These are phyloP conservation scores for Sclerotinia subarctica DNA, from an alignment of 2,329 filamentous ascomycete species.

Conservation along the genomic window DNA sequence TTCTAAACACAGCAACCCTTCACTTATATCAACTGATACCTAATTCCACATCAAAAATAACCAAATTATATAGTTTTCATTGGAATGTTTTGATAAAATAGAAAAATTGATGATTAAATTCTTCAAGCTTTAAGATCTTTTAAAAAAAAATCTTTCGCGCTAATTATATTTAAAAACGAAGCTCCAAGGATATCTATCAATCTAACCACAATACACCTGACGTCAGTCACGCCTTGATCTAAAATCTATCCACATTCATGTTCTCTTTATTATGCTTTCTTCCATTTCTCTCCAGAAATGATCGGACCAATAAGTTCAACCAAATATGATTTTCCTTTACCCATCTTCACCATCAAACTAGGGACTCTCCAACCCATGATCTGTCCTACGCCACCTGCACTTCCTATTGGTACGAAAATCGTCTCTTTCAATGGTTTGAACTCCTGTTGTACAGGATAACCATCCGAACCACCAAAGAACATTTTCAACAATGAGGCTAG, in stretches of 20 bases:
- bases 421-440: constrained; percentile 39
- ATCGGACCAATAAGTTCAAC: constrained; percentile 6
- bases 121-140: no score
- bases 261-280: not conserved
- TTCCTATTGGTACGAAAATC: constrained; percentile 42
- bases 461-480: constrained; percentile 9
- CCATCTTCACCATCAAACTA: constrained; percentile 40
- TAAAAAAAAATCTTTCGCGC: not conserved
- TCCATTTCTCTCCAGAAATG: constrained; percentile 2
- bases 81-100: no score
- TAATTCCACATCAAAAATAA: no score
- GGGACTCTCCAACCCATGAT: constrained; percentile 41
- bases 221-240: not conserved
- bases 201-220: not conserved
- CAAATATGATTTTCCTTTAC: constrained; percentile 42
- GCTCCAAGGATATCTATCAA: not conserved
- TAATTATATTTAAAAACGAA: not conserved
- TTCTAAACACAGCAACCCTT: no score
- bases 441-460: constrained; percentile 18
- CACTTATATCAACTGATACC: no score
- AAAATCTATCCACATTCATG: not conserved
- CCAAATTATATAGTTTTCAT: no score
- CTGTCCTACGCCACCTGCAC: constrained; percentile 41
- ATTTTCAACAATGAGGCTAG: not conserved
- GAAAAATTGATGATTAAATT: no score